Evolutionary conservation across 1,139 yeast species (phyloP), one percentile per base, ranked within the genome.

Genomic region (Debaryomycetaceae sp.): DNA sequence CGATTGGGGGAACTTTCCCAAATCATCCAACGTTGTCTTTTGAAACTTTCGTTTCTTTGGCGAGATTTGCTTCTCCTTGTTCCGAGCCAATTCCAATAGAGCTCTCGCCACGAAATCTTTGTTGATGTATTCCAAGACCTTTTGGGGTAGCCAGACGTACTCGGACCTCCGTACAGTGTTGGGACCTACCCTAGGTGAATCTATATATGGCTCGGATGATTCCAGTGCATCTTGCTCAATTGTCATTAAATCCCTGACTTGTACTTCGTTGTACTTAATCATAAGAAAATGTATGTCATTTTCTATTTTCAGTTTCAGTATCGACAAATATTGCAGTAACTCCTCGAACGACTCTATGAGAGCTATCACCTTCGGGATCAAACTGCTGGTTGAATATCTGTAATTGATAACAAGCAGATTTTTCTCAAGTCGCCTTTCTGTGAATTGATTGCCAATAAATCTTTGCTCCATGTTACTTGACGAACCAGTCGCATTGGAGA

Each of bases 11-110:
- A 50, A 43, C 3, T 34, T n/a, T 14, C 46, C 47, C 35, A 51
- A 45, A 5, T 23, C 20, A 38, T 51, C 55, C 29, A 51, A 39
- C 2, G 55, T 51, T 5, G 52, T 45, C 22, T 44, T 45, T 34
- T 50, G 54, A 5, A 37, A 22, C 20, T 38, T 41, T 6, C 29
- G 42, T 34, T 38, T 45, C 7, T 37, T 41, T 20, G 51, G 49
- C 17, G 42, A 42, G 5, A n/a, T 38, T 14, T 35, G 29, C 38
- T 38, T 42, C 8, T 31, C 22, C 11, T 29, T 14, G 1, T n/a
- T 7, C n/a, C 11, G 31, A 7, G 11, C 11, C 8, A 27, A 11
- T 7, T 27, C 31, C 11, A 8, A 3, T 27, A 27, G 8, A 8
- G 4, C 2, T 11, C 11, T 27, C 11, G 8, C 31, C 31, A 27